Evolutionary conservation across 495 filamentous ascomycete genomes (phyloP).

Genomic region (Hypoxylon perforatum): DNA sequence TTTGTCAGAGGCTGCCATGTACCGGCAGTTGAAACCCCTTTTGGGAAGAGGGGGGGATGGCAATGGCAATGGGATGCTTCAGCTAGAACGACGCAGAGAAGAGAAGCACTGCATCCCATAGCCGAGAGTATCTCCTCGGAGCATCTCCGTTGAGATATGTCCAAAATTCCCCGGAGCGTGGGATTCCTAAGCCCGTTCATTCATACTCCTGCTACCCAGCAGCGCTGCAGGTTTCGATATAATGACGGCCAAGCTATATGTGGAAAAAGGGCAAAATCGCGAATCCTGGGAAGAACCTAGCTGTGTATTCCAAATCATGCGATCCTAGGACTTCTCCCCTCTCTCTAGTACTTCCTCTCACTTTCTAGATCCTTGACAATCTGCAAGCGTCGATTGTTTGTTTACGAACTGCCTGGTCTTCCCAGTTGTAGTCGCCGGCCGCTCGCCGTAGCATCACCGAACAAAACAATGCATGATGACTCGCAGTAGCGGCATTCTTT

Average conservation of each 20-base stretch:
- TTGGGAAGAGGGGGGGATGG: constrained; percentile 1
- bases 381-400: constrained; percentile 26
- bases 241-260: background rate
- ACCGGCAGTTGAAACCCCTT: constrained; percentile 4
- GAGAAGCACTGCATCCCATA: constrained; percentile 12
- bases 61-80: constrained; percentile 2
- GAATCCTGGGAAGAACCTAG: constrained; percentile 5
- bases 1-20: background rate
- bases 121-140: no score
- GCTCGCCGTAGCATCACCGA: constrained; percentile 13
- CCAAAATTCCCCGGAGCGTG: constrained; percentile 4
- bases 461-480: constrained; percentile 39
- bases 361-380: no score
- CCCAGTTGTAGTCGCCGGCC: constrained; percentile 28
- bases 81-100: constrained; percentile 4
- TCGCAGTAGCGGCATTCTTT: constrained; percentile 35
- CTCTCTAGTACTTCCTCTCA: no score
- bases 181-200: constrained; percentile 12
- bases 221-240: constrained; percentile 4
- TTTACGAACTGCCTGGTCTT: constrained; percentile 23
- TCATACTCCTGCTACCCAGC: constrained; percentile 8
- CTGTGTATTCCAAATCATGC: constrained; percentile 36
- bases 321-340: background rate
- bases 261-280: background rate
- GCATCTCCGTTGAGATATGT: constrained; percentile 15